Base-by-base conservation (phyloP, 1,284 basidiomycete species). In the Anthracocystis walkeri region DNA sequence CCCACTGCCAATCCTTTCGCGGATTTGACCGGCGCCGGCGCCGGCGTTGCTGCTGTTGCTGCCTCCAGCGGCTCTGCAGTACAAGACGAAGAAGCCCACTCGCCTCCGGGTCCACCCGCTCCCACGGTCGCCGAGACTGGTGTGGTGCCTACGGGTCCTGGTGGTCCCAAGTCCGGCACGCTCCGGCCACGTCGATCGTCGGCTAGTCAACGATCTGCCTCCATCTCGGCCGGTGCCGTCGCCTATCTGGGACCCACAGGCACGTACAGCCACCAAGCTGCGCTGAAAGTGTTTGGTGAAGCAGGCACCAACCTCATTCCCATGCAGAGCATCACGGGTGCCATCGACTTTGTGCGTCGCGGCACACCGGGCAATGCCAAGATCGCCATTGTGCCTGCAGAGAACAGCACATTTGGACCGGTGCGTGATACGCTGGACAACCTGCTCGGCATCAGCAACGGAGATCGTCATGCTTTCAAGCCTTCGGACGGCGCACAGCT, bases 101-200 rank as follows among this genome's bases (percentile, higher is more conserved):
- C 48, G 29, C 58, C 57, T 53, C 40, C 58, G 14, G 58, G 66
- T 4, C 71, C 78, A 7, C 61, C 69, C 21, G 75, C 58, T 18
- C 67, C 68, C 7, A 79, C 78, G 4, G 72, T 77, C 2, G 78
- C 75, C 27, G 78, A 79, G 69, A 79, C 78, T 1, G 78, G 78
- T 6, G 58, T 72, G 12, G 56, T 77, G 11, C 72, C 73, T 0
- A 64, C 58, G n/a, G 78, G 78, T 5, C 64, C 70, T 11, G 78
- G 78, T 12, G 78, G 78, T 5, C 78, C 78, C 49, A 77, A 75
- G 51, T 69, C 75, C 3, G 78, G 78, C 29, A 72, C 65, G 14
- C 63, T 79, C 11, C 69, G 55, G 18, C 73, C 67, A 14, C 77
- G 77, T 31, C 48, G 62, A 45, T 68, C 65, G 4, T 76, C 74